Evolutionary conservation across 192 early-diverging fungal species (phyloP).

Genomic region (Coemansia umbellata): DNA sequence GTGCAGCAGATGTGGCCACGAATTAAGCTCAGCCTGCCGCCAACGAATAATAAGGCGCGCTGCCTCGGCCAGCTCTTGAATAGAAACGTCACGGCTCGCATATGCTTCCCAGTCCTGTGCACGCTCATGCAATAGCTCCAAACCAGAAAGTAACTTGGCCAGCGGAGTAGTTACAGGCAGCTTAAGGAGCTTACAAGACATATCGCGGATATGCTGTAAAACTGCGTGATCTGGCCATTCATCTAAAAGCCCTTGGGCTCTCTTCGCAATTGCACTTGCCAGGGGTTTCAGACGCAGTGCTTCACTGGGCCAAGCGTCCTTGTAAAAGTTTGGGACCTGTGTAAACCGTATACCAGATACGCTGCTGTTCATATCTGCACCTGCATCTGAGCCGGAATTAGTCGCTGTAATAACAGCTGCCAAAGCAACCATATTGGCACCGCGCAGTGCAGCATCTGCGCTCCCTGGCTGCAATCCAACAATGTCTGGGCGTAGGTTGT

Average conservation of each 20-base stretch:
- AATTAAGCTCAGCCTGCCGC: slow-evolving; percentile 86
- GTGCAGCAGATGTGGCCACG: slow-evolving; percentile 84
- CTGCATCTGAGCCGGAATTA: neutral
- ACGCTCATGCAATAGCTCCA: slow-evolving; percentile 84
- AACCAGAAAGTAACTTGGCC: slow-evolving; percentile 83
- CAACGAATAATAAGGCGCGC: slow-evolving; percentile 76
- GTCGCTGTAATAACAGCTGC: slow-evolving; percentile 24
- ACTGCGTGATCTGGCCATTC: slow-evolving; percentile 93
- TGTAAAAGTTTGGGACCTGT: slow-evolving; percentile 85
- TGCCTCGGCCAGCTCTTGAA: slow-evolving; percentile 65
- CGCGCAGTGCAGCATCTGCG: slow-evolving; percentile 22
- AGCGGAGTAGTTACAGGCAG: slow-evolving; percentile 77
- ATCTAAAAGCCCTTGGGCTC: slow-evolving; percentile 58
- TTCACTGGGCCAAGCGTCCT: slow-evolving; percentile 73
- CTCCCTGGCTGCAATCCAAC: neutral
- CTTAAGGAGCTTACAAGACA: slow-evolving; percentile 54
- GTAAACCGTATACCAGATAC: slow-evolving; percentile 19
- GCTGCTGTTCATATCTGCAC: neutral
- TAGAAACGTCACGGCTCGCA: slow-evolving; percentile 73
- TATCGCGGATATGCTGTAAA: slow-evolving; percentile 68
- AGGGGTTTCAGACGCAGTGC: slow-evolving; percentile 62
- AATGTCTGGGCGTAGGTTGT: slow-evolving; percentile 11
- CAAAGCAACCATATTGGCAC: slow-evolving; percentile 25
- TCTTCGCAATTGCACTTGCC: slow-evolving; percentile 56
- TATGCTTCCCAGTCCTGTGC: slow-evolving; percentile 94